These are phyloP conservation scores for Daldinia grandis DNA, from an alignment of 495 filamentous ascomycete species.

Conservation along the genomic window DNA sequence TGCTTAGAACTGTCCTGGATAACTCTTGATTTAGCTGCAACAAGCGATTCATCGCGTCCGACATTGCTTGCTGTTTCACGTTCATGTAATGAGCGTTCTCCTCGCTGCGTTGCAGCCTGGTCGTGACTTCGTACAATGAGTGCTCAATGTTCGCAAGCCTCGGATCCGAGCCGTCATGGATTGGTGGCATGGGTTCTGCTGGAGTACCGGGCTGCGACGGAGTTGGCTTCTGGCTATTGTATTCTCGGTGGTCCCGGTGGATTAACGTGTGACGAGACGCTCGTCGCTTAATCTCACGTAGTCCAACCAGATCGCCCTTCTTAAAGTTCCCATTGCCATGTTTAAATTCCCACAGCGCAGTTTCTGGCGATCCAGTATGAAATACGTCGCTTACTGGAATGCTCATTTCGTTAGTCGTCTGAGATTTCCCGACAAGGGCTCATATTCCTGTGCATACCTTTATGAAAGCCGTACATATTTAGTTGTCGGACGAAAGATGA, in stretches of 20 bases:
- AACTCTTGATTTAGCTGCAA: conserved; percentile 75
- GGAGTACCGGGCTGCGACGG: conserved; percentile 83
- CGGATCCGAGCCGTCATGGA: conserved; percentile 77
- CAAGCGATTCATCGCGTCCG: conserved; percentile 80
- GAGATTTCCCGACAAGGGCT: conserved; percentile 8
- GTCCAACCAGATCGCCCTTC: conserved; percentile 86
- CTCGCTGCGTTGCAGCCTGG: conserved; percentile 79
- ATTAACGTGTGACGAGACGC: conserved; percentile 96
- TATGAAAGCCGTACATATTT: conserved; percentile 99
- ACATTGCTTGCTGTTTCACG: conserved; percentile 80
- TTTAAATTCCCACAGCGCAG: conserved; percentile 98
- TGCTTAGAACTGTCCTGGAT: conserved; percentile 71
- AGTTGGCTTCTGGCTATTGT: conserved; percentile 81
- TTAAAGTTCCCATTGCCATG: conserved; percentile 98
- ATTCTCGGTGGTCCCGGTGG: conserved; percentile 94
- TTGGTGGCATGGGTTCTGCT: conserved; percentile 73
- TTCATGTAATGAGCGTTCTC: conserved; percentile 81
- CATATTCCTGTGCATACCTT: conserved; percentile 69
- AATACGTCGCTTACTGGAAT: conserved; percentile 94
- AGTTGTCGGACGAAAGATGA: conserved; percentile 97
- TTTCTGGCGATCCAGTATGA: conserved; percentile 94
- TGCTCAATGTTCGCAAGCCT: conserved; percentile 82
- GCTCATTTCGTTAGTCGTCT: conserved; percentile 15
- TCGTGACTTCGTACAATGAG: conserved; percentile 79
- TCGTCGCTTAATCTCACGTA: conserved; percentile 94